Percentiles rank a stretch among this genome's conserved stretches.
Conservation (phyloP, 139 green algal genomes). For the Chlorella vulgaris region DNA sequence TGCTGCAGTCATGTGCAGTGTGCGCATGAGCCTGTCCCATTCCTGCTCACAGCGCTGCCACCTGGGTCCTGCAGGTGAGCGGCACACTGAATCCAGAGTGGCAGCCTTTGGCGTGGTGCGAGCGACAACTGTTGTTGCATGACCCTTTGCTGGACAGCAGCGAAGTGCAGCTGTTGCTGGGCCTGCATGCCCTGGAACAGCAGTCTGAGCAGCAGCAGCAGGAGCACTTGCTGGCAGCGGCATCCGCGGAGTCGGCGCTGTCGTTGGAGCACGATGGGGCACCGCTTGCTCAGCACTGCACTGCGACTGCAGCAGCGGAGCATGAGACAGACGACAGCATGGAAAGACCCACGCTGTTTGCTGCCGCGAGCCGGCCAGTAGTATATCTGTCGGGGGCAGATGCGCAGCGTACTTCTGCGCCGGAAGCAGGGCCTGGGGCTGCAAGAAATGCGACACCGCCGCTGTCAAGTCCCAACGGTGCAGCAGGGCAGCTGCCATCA, state of each 20-base stretch:
- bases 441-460: too few species aligned
- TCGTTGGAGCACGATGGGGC: background rate
- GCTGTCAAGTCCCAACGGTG: too few species aligned
- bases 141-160: slow-evolving; percentile 5
- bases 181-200: background rate
- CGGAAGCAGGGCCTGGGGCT: background rate
- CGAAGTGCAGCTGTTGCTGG: slow-evolving; percentile 12
- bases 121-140: background rate
- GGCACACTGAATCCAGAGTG: slow-evolving; percentile 26
- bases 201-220: background rate
- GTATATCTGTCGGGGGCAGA: background rate
- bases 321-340: background rate
- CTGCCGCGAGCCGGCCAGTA: background rate
- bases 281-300: too few species aligned
- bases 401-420: background rate
- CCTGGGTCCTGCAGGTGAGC: background rate
- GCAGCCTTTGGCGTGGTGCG: slow-evolving; percentile 8
- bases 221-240: background rate
- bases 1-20: background rate
- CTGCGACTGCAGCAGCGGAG: background rate
- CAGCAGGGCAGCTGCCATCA: too few species aligned
- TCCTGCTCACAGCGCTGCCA: background rate
- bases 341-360: background rate
- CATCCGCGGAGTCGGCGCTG: too few species aligned
- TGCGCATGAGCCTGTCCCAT: too few species aligned